Evolutionary conservation across 2,329 filamentous ascomycete genomes (phyloP), one percentile per base, ranked within the genome.

Genomic region (Trichoderma pleuroti): DNA sequence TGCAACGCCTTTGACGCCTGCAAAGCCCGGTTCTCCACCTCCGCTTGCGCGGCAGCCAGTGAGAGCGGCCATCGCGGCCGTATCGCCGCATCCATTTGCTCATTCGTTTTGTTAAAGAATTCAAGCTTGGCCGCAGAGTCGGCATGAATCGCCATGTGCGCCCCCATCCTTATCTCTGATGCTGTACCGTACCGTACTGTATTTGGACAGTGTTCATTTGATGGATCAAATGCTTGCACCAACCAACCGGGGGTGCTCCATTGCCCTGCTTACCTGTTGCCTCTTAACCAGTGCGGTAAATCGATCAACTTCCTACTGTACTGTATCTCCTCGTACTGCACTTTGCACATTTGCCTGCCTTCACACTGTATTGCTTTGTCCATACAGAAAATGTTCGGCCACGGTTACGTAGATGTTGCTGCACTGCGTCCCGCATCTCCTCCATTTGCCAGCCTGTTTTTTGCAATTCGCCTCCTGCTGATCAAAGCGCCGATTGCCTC

Each of bases 61-160:
- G n/a, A 68, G 66, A 68, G 39, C 52, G 21, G 56, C n/a, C 66
- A 54, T 12, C 24, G 26, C 14, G 24, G 24, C 34, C 64, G 18
- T 67, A 68, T 60, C 54, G 36, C 54, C n/a, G 36, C 56, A 61
- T 49, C 39, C 8, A 68, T 68, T 68, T 68, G 66, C 66, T 68
- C 66, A 68, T 68, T 68, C 66, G n/a, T 56, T 68, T 59, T 68
- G 56, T 68, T 52, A 52, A 68, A 68, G 56, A 68, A 52, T 68
- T 67, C 34, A 18, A 26, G 42, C 42, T 49, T 21, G 12, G 42
- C 42, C n/a, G 49, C 21, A 16, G 52, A 16, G 8, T 56, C 21
- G 12, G 52, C 30, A 34, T 30, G 18, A 59, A 2, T 34, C 56
- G 56, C 56, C 56, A 59, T 34, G 16, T 34, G 18, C 18, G 30